These are phyloP conservation scores for Euptelea pleiosperma DNA, from an alignment of 164 flowering plant species.

Conservation along the genomic window DNA sequence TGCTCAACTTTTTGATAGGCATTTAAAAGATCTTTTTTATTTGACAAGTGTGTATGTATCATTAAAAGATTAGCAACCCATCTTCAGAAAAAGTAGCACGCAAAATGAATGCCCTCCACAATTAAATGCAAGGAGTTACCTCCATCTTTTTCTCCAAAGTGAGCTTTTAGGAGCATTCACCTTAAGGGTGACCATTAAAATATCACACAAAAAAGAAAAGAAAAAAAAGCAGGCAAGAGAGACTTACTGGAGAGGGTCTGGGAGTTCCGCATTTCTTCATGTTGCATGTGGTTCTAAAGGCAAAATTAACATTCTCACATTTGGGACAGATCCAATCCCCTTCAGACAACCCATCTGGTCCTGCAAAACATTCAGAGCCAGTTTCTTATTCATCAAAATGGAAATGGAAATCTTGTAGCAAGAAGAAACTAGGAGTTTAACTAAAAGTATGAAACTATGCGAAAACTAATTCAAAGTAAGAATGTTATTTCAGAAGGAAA, in stretches of 20 bases:
- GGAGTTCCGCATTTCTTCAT: conserved; percentile 48
- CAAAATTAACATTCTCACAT: conserved; percentile 46
- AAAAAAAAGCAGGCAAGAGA: neutral
- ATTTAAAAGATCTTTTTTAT: no score
- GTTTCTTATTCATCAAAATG: neutral
- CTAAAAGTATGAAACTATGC: neutral
- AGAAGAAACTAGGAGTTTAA: neutral
- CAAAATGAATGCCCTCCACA: no score
- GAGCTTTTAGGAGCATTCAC: no score
- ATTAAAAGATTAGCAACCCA: no score
- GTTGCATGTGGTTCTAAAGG: conserved; percentile 46
- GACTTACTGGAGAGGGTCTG: conserved; percentile 34
- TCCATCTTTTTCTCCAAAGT: no score
- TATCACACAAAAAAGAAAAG: no score
- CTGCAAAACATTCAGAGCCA: conserved; percentile 22
- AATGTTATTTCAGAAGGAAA: neutral
- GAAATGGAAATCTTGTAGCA: neutral
- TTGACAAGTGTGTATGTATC: no score
- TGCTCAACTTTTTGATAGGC: no score
- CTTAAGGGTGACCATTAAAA: no score
- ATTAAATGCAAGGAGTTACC: no score
- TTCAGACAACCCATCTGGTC: conserved; percentile 43
- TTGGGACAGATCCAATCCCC: conserved; percentile 55
- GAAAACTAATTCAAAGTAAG: neutral
- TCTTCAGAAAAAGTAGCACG: no score